phyloP scores from a whole-genome alignment of 768 basidiomycete species.

The Mrakia gelida region DNA sequence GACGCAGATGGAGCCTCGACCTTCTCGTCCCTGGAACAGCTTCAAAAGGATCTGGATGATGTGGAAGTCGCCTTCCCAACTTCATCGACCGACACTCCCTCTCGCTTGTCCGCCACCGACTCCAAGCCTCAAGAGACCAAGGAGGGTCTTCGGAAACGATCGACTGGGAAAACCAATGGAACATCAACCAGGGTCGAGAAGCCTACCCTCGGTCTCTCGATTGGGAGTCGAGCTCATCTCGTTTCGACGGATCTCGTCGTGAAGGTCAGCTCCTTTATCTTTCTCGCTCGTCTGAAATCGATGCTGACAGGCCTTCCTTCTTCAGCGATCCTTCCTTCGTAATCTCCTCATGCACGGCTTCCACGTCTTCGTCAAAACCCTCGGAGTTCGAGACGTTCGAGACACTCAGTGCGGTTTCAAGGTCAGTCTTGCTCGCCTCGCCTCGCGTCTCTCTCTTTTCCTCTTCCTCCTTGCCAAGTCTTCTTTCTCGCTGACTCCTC shows the following conservation, averaged over 20 bases:
- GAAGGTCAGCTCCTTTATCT: constrained; percentile 56
- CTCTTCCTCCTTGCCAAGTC: neutral
- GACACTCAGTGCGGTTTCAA: constrained; percentile 99
- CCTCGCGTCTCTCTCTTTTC: neutral
- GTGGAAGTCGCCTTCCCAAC: constrained; percentile 44
- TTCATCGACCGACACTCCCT: neutral
- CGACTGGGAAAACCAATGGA: neutral
- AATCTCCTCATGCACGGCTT: constrained; percentile 93
- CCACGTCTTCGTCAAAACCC: constrained; percentile 78
- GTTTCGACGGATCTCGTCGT: constrained; percentile 90
- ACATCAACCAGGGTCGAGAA: constrained; percentile 34
- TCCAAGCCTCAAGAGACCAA: neutral
- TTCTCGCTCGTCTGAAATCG: neutral
- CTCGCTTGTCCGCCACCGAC: neutral
- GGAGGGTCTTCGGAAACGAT: neutral
- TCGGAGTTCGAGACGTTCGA: constrained; percentile 64
- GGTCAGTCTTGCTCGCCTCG: constrained; percentile 38
- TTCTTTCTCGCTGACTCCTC: no score
- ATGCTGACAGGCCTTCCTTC: constrained; percentile 11
- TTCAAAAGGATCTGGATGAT: constrained; percentile 70
- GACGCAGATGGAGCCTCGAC: constrained; percentile 92
- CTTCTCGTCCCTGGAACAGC: constrained; percentile 73
- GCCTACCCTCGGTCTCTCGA: constrained; percentile 52
- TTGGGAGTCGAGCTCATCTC: constrained; percentile 88
- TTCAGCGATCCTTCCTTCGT: constrained; percentile 77